Conservation (phyloP, 768 basidiomycete species). For the Trametes maxima region DNA sequence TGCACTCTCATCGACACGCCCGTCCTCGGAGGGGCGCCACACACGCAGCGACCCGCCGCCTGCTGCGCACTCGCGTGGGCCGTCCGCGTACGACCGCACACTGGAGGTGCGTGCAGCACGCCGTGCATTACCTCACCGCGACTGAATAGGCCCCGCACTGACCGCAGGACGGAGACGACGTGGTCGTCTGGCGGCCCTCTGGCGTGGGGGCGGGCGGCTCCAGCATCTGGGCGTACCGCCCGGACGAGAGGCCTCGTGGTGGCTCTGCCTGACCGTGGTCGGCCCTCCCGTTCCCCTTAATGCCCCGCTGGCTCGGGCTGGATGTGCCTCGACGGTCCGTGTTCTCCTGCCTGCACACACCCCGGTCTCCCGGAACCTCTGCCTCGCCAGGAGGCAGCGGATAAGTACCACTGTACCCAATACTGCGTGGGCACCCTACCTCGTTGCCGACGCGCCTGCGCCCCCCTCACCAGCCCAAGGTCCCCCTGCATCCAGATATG, state of each 20-base stretch:
- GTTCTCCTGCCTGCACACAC: constrained; percentile 1
- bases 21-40: constrained; percentile 9
- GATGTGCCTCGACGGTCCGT: constrained; percentile 18
- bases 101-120: constrained; percentile 20
- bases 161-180: constrained; percentile 23
- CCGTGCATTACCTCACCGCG: constrained; percentile 11
- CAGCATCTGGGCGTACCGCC: constrained; percentile 24
- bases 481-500: not conserved
- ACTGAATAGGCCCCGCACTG: constrained; percentile 12
- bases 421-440: not conserved
- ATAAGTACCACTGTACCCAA: not conserved
- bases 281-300: not conserved
- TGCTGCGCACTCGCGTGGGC: constrained; percentile 19
- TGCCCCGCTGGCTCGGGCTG: constrained; percentile 16
- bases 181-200: constrained; percentile 18
- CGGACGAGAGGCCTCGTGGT: constrained; percentile 23
- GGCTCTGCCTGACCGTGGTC: constrained; percentile 9
- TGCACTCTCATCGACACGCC: constrained; percentile 16
- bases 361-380: not conserved
- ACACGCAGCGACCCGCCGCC: constrained; percentile 15
- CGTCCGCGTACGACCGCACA: constrained; percentile 17
- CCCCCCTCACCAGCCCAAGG: not conserved
- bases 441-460: not conserved
- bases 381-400: constrained; percentile 3
- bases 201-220: not conserved